Base-by-base conservation (phyloP, 2,329 filamentous ascomycete genomes). In the Colletotrichum lupini region DNA sequence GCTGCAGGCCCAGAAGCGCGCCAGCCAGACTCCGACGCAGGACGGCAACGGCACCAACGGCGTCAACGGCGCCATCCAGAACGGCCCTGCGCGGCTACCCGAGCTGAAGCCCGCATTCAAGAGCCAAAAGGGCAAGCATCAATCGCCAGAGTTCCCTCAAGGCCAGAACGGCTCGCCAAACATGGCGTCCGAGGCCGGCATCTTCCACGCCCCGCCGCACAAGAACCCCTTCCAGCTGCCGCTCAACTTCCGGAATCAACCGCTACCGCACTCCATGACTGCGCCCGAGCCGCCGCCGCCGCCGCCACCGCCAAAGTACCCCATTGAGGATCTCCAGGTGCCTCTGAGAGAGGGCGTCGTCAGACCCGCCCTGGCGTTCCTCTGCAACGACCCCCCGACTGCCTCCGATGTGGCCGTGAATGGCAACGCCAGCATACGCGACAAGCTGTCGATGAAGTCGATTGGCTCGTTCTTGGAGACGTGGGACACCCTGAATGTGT, bases 401-500 rank as follows among this genome's bases (percentile, higher is more conserved):
- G 82, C 87, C 6, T 80, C 85, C 14, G 84, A 87, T 5, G 57
- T 55, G 1, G 26, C 60, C 9, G 28, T 61, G 0, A 72, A 72
- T 19, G 74, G 74, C 53, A 83, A 82, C 68, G 81, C 84, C n/a
- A 81, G 85, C 19, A 83, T 85, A 76, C 85, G 87, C 66, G 86
- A 88, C 56, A 90, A 92, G 52, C 91, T 98, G 67, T 85, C 92
- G 24, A 97, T 96, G 91, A 91, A 93, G 77, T 96, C 95, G 4
- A 90, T 98, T n/a, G 95, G 95, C 0, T 89, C 91, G 2, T 85
- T 98, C 19, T 84, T 99, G 28, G 96, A 98, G 83, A 94, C 94
- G 0, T 99, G 97, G 97, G 95, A 98, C 78, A 98, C 95, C 0
- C 87, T 99, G 42, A 99, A 98, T 78, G 96, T 99, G n/a, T 98